Evolutionary conservation across 805 yeast genomes (phyloP), one percentile per base, ranked within the genome.

Genomic region (Nakazawaea ishiwadae): DNA sequence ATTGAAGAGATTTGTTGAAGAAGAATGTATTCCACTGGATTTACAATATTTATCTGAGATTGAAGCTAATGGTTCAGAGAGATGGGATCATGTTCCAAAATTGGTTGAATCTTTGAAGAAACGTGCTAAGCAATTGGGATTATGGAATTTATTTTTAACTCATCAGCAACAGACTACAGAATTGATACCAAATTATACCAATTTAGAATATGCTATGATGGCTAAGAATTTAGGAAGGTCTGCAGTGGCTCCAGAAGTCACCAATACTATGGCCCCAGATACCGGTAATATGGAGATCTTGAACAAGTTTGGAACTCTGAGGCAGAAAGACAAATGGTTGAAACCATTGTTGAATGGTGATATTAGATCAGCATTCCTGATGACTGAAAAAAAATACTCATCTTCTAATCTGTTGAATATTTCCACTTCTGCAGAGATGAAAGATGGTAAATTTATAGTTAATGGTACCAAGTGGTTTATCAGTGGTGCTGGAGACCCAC

Each of bases 401-500:
- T 75, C 81, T 0, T 77, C 84, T 11, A 78, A 80, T 55, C 82
- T 84, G 1, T 65, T 79, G 48, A 79, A 78, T 55, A 75, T 79
- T 44, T 64, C 75, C 1, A 58, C 72, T 31, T 52, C 65, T 21
- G 79, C 80, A 23, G 65, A 60, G 44, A 51, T 52, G 4, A 56
- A 54, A 12, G 80, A 75, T 3, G 66, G 70, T 45, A 27, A 44
- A 11, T 74, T 66, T 39, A 71, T 77, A 2, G 48, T 80, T 36
- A 74, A 75, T 46, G 85, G 85, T 5, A 68, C 75, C 40, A 80
- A 80, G 54, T 79, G 85, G 85, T 79, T 79, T 69, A 79, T 83
- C 3, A 75, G 83, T 0, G 84, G 84, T 21, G 84, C 83, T 29
- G 84, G 83, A 19, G 84, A 79, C 54, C 84, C 83, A 19, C 68